Evolutionary conservation across 176 grass and related monocot species (phyloP), one percentile per base, ranked within the genome.

Genomic region (Eleusine indica): DNA sequence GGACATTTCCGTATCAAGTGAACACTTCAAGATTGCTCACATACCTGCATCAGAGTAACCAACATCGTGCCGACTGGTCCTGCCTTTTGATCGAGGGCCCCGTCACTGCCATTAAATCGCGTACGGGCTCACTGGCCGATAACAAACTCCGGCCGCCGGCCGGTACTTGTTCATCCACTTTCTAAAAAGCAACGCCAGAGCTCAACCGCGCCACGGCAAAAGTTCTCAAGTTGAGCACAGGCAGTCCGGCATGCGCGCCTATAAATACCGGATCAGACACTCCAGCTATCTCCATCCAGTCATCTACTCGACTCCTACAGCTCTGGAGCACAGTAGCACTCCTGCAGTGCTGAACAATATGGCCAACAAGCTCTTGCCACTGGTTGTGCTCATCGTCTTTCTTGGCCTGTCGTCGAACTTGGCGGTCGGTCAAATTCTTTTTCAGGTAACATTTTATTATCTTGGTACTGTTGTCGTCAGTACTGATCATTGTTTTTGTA

Each of bases 371-470:
- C 14, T 22, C 17, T 66, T 40, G 66, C 38, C 37, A 41, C 60
- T 91, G 4, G 43, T 17, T 7, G 21, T 91, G 28, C 52, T 91
- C 81, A 17, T 80, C 39, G 35, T 83, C 62, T 56, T 93, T 10
- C 73, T 94, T 7, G 61, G 83, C 62, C 15, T 91, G 1, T 82
- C 79, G 21, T 66, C 79, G 38, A 82, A 80, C 38, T 84, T 77
- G n/a, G 77, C 70, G 0, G 14, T 28, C 0, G 85, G 86, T 0
- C 83, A 91, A 58, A 48, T 94, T 40, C 54, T 94, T 9, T 73
- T 94, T 63, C 91, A 94, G 86, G 91, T 94, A 53, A 69, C 39
- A 40, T 74, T 30, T 6, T 21, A 30, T 63, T 76, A 60, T 56
- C 73, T 12, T 29, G 71, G 70, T 66, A 7, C 67, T 52, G 68